Conservation (phyloP, 768 basidiomycete genomes). For the Collybia mongolica region DNA sequence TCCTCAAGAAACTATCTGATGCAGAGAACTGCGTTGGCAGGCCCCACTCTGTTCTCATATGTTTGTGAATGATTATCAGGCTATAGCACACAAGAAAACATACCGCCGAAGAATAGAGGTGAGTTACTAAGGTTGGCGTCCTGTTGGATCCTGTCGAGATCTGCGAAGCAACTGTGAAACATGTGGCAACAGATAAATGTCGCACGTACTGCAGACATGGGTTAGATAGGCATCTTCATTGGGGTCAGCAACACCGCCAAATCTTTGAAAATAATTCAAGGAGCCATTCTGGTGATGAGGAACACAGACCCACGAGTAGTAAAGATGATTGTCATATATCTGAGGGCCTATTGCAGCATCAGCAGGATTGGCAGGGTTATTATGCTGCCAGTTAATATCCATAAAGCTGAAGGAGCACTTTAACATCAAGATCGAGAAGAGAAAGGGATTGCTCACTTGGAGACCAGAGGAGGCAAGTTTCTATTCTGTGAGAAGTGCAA, state of each 20-base stretch:
- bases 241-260: slow-evolving; percentile 69
- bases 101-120: slow-evolving; percentile 42
- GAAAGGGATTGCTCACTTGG: slow-evolving; percentile 30
- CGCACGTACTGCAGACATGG: slow-evolving; percentile 64
- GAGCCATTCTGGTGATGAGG: slow-evolving; percentile 1
- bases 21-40: slow-evolving; percentile 65
- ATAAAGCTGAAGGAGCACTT: slow-evolving; percentile 60
- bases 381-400: slow-evolving; percentile 77
- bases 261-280: slow-evolving; percentile 31
- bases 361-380: slow-evolving; percentile 70
- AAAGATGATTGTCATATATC: slow-evolving; percentile 77
- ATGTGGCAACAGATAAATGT: not conserved
- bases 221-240: slow-evolving; percentile 64
- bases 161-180: slow-evolving; percentile 27
- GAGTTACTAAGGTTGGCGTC: slow-evolving; percentile 33
- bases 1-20: slow-evolving; percentile 54
- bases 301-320: slow-evolving; percentile 55
- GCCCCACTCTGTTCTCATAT: slow-evolving; percentile 34
- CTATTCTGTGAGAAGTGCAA: too few relatives aligned
- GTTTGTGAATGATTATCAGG: not conserved
- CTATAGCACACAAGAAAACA: not conserved
- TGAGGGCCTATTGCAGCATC: slow-evolving; percentile 69
- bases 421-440: slow-evolving; percentile 7
- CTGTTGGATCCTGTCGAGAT: slow-evolving; percentile 50
- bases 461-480: slow-evolving; percentile 19